Evolutionary conservation across 208 protist genomes (phyloP), one percentile per base, ranked within the genome.

Genomic region (Phytomonas francai): DNA sequence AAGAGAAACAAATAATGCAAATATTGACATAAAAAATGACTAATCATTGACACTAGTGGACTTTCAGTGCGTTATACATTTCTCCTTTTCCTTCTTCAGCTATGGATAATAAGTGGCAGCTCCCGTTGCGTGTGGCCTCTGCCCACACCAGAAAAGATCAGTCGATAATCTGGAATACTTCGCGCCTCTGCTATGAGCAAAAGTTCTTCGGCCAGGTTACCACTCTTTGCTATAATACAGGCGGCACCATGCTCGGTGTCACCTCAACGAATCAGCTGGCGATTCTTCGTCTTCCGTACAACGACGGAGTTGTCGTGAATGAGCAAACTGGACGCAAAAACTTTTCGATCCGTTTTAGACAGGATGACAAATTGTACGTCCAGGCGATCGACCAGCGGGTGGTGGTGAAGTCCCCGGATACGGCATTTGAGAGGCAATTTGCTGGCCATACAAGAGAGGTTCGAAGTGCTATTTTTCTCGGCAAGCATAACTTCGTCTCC

Each of bases 181-280:
- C 80, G 12, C 71, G 80, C 58, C 34, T 92, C 27, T 95, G 86
- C 73, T 95, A 95, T 68, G 89, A 95, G 68, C 89, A 95, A 73
- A 82, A 81, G 12, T 76, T 95, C 29, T 95, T 95, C 64, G 89
- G 89, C 27, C 86, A 89, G 58, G 73, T 95, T 16, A 92, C 84
- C 3, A 79, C 73, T 63, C 14, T 89, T 34, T 58, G 66, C 29
- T 95, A 92, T 72, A 91, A 85, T 45, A 68, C 80, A 61, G 25
- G 68, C n/a, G 89, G 89, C 0, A 75, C 77, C 7, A 25, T 84
- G 63, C 63, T 95, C 2, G 86, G 86, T n/a, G 76, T 73, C 39
- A 88, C 83, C 0, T 91, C 86, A 0, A 91, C 86, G 8, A 91
- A 91, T 59, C 89, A 95, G 63, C 64, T 95, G 14, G 76, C 77